These are phyloP conservation scores for Saturnispora dispora DNA, from an alignment of 805 yeast species.

Conservation along the genomic window DNA sequence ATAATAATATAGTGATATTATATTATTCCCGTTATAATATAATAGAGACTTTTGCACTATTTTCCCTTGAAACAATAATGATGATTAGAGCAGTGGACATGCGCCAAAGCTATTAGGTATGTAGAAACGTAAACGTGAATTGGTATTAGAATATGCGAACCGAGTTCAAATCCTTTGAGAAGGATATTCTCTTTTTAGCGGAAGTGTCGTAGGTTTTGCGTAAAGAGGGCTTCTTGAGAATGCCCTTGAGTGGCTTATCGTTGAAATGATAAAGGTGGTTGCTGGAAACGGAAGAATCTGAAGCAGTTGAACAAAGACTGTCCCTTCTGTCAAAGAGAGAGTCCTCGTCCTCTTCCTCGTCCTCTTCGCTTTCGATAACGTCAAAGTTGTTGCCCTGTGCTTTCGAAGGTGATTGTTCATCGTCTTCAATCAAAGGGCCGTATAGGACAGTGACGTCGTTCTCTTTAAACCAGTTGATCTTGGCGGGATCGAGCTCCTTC, in stretches of 20 bases:
- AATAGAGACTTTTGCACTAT: background rate
- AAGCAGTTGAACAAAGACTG: background rate
- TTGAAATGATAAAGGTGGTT: background rate
- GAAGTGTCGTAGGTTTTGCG: background rate
- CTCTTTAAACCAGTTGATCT: constrained; percentile 45
- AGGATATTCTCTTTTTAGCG: background rate
- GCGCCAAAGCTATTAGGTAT: background rate
- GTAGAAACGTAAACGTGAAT: background rate
- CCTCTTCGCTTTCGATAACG: background rate
- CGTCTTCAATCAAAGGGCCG: constrained; percentile 35
- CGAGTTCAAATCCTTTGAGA: background rate
- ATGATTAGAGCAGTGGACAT: background rate
- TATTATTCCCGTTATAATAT: background rate
- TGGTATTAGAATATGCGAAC: background rate
- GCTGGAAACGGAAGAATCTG: background rate
- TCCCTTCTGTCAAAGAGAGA: background rate
- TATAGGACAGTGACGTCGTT: constrained; percentile 47
- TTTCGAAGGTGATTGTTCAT: background rate
- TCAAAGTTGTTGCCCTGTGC: background rate
- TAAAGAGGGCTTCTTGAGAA: background rate
- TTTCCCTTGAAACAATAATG: background rate
- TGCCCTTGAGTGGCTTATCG: background rate
- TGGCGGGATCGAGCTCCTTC: constrained; percentile 35
- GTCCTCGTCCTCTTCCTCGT: constrained; percentile 1
- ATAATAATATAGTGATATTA: no score